Base-by-base conservation (phyloP, 1,139 yeast species). In the Lodderomyces orthopsilosis region DNA sequence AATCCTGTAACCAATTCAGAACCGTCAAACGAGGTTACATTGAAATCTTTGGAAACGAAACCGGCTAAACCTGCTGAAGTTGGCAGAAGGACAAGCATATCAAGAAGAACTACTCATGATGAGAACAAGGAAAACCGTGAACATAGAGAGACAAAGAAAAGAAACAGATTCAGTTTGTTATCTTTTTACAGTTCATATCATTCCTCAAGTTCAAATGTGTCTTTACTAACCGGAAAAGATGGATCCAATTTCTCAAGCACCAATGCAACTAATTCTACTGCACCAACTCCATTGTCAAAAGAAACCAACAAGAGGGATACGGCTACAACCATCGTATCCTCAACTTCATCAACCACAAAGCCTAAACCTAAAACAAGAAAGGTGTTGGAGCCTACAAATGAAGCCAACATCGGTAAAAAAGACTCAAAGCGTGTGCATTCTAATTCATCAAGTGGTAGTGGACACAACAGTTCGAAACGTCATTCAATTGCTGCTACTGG, bases 101-200 rank as follows among this genome's bases (percentile, higher is more conserved):
- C 44, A 9, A 19, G 45, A 21, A 30, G 46, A 19, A 42, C 38
- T 21, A 38, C 6, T 12, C 27, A 41, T 34, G 45, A 46, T 36
- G 45, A 41, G 21, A 43, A 37, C 39, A 45, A 47, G 13, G 56
- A 55, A 39, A 47, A 60, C 47, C 62, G 62, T 41, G 70, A 62
- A 28, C 58, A 55, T 44, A 62, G 56, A 41, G 73, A 68, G 35
- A 54, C 57, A 32, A 71, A 71, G 56, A 75, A 71, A 53, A 66
- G 68, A 39, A 74, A 74, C 53, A 55, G 84, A 50, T 78, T 77
- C 56, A 77, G 82, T 59, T 59, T 77, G 48, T 65, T 79, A 39
- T 75, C 81, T 3, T 75, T 79, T 54, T 78, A 78, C 59, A 63
- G 68, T 41, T 19, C 41, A 21, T 67, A 68, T 47, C 62, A 60